phyloP scores from a whole-genome alignment of 768 basidiomycete species.

The Sarcomyxa edulis region DNA sequence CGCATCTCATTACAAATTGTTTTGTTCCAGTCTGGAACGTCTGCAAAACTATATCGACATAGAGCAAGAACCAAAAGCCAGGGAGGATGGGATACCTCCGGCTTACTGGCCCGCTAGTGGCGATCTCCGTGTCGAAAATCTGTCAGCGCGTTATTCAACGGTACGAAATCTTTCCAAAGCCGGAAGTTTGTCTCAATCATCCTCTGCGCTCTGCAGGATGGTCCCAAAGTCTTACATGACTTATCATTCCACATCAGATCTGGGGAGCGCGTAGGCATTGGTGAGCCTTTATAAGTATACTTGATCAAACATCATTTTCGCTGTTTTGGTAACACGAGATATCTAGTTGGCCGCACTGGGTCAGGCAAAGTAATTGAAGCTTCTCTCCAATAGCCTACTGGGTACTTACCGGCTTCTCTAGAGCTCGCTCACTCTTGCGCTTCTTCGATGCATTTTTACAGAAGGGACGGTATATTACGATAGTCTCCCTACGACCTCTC shows the following conservation, averaged over 20 bases:
- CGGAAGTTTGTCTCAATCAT: neutral
- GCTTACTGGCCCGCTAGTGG: conserved; percentile 59
- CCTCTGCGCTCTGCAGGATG: too few species aligned
- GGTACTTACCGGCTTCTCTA: conserved; percentile 3
- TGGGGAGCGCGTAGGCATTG: conserved; percentile 54
- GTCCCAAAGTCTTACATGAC: conserved; percentile 41
- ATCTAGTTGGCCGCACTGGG: conserved; percentile 22
- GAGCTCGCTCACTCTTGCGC: conserved; percentile 36
- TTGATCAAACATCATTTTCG: too few species aligned
- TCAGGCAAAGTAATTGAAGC: conserved; percentile 30
- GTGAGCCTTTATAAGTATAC: too few species aligned
- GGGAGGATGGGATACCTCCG: conserved; percentile 36
- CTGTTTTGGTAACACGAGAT: too few species aligned
- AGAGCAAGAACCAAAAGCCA: conserved; percentile 35
- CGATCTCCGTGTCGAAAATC: conserved; percentile 40
- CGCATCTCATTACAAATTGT: neutral
- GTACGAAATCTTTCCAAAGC: too few species aligned
- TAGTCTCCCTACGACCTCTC: conserved; percentile 34
- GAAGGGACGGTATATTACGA: conserved; percentile 49
- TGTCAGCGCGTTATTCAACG: conserved; percentile 43
- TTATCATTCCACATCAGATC: conserved; percentile 46
- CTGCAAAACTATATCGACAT: conserved; percentile 49
- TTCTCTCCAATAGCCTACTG: neutral
- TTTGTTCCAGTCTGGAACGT: conserved; percentile 40
- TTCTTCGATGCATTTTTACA: conserved; percentile 49